Conservation (phyloP, 257 asterid genomes). For the Solanum ahanhuiri region DNA sequence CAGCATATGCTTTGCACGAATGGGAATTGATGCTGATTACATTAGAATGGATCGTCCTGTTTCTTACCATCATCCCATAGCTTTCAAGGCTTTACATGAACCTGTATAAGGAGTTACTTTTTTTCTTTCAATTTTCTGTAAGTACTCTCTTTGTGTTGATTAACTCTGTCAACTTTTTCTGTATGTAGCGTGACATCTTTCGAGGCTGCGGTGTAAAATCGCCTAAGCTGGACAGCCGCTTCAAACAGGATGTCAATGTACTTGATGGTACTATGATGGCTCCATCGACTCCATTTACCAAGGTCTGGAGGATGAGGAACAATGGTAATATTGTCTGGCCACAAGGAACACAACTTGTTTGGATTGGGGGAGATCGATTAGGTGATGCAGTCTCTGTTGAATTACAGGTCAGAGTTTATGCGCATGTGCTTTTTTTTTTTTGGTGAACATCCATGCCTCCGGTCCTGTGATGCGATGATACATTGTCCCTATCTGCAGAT, state of each 20-base stretch:
- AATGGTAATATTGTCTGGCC: slow-evolving; percentile 73
- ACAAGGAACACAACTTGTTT: slow-evolving; percentile 59
- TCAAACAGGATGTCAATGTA: slow-evolving; percentile 66
- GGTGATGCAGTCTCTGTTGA: slow-evolving; percentile 39
- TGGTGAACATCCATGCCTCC: not conserved
- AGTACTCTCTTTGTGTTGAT: not conserved
- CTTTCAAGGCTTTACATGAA: slow-evolving; percentile 23
- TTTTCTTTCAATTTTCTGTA: not conserved
- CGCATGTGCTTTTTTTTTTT: not conserved
- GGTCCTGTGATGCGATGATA: not conserved
- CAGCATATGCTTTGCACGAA: slow-evolving; percentile 48
- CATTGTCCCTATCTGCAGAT: slow-evolving; percentile 29
- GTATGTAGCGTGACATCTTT: slow-evolving; percentile 27
- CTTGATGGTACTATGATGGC: slow-evolving; percentile 77
- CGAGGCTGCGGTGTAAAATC: slow-evolving; percentile 21
- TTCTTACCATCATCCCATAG: slow-evolving; percentile 13
- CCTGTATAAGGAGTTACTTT: slow-evolving; percentile 17
- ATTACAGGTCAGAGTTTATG: slow-evolving; percentile 34
- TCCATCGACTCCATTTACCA: slow-evolving; percentile 74
- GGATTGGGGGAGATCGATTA: slow-evolving; percentile 85
- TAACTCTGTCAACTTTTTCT: not conserved
- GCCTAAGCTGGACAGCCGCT: slow-evolving; percentile 54
- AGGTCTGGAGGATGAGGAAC: slow-evolving; percentile 96
- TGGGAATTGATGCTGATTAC: slow-evolving; percentile 49
- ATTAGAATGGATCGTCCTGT: slow-evolving; percentile 53